Evolutionary conservation across 768 basidiomycete genomes (phyloP), one percentile per base, ranked within the genome.

Genomic region (Tricholoma matsutake): DNA sequence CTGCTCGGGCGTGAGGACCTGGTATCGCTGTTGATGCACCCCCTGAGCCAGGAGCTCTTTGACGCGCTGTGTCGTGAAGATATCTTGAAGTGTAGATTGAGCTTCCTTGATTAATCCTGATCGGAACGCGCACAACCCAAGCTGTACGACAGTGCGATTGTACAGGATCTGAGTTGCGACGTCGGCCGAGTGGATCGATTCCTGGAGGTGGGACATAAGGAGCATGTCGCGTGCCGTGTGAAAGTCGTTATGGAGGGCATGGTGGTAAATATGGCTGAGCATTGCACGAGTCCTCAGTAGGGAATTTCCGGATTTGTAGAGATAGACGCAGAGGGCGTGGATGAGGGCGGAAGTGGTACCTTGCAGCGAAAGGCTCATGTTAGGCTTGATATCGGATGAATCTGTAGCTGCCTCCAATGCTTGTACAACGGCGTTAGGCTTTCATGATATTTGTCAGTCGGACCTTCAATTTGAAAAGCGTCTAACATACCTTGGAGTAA

Each of bases 31-130:
- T 69, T 92, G 90, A 72, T 98, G 96, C 3, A 96, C 90, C 31
- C 96, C 95, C 72, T 99, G 97, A 0, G 96, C 97, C 4, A 99
- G 84, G 13, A 99, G 82, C 73, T 99, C 97, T 78, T 97, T 98
- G 60, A 98, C 95, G 34, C 96, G 88, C 70, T 96, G 95, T 0
- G 96, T 96, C 11, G 94, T 87, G 70, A 97, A 98, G 67, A 98
- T 97, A 66, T 99, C 97, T 70, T 91, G 92, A 6, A 98, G 81
- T 43, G 90, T 98, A 20, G 88, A 82, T 69, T 98, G 97, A 1
- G 94, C 86, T 75, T 99, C 97, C 70, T 90, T 88, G 74, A 98
- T 96, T 66, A 96, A 81, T 13, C 97, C 97, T 61, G 86, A 89
- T 37, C 97, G 87, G 86, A 98, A 99, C 2, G 97, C 97, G 66